Base-by-base conservation (phyloP, 176 grass and related monocot genomes). In the Miscanthus lutarioriparius region DNA sequence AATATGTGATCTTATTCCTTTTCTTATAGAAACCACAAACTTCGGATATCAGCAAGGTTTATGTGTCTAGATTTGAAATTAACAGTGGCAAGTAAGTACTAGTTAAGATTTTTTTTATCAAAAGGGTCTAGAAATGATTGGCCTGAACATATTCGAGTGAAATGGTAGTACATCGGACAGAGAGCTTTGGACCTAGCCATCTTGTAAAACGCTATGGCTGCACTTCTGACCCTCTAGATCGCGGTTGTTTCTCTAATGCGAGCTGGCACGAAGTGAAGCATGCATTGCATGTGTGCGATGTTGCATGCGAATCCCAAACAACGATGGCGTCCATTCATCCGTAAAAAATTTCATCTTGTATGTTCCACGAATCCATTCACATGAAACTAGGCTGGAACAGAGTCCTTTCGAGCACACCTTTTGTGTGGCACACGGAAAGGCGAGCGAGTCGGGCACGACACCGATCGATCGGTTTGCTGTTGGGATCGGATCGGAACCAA, bases 351-450 rank as follows among this genome's bases (percentile, higher is more conserved):
- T 70, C 65, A 22, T 4, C 33, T 40, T 17, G 19, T 27, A 14
- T 30, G 51, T 23, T 33, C 6, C 35, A 40, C 49, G n/a, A 22
- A 64, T 48, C 44, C 22, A 38, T 22, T 48, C 48, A 37, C 40
- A 20, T 27, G 27, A 23, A 76, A 39, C 49, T 47, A 16, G 16
- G 43, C 43, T 20, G 17, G 15, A 71, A 8, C 35, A 28, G 70
- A 51, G 44, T 10, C n/a, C 56, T 84, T 17, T 16, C 0, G 38
- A 10, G 22, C 70, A 84, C 37, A 14, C n/a, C 49, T 68, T 84
- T 61, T 80, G 48, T 63, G 71, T 67, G 59, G 9, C 48, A 37
- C 47, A 39, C 6, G 77, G 69, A 69, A 83, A 75, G 69, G 45
- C 3, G 26, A 71, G 27, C 0, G 26, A 71, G n/a, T 5, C 80